Conservation (phyloP, 768 basidiomycete species). For the Mycena amicta region DNA sequence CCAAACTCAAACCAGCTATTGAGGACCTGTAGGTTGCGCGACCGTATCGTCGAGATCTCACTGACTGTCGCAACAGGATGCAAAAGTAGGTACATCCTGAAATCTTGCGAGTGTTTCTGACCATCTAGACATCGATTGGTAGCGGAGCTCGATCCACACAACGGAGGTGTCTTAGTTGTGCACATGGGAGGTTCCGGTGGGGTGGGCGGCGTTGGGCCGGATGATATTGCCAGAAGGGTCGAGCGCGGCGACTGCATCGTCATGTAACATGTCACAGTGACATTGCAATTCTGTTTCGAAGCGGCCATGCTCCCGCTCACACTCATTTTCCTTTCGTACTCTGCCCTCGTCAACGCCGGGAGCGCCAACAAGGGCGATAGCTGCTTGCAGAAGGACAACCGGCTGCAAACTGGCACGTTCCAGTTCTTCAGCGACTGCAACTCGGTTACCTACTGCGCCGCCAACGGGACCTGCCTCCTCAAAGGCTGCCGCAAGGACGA, state of each 20-base stretch:
- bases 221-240: slow-evolving; percentile 59
- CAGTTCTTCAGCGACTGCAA: slow-evolving; percentile 83
- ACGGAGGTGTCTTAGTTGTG: slow-evolving; percentile 84
- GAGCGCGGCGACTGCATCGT: slow-evolving; percentile 62
- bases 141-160: slow-evolving; percentile 76
- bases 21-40: slow-evolving; percentile 54
- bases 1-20: slow-evolving; percentile 92
- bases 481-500: slow-evolving; percentile 78
- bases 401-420: slow-evolving; percentile 75
- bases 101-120: no score
- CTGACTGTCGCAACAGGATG: slow-evolving; percentile 41
- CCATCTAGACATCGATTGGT: slow-evolving; percentile 78
- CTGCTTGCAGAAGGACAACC: slow-evolving; percentile 60
- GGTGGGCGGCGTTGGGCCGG: slow-evolving; percentile 50
- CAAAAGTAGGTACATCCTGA: slow-evolving; percentile 50
- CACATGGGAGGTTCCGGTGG: slow-evolving; percentile 45
- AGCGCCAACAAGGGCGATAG: slow-evolving; percentile 43
- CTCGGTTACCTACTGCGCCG: slow-evolving; percentile 65
- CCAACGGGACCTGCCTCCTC: slow-evolving; percentile 53
- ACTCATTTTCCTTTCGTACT: slow-evolving; percentile 55
- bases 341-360: slow-evolving; percentile 48
- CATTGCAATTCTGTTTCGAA: slow-evolving; percentile 24
- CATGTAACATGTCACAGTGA: slow-evolving; percentile 50
- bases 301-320: slow-evolving; percentile 41
- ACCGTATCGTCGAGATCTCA: background rate